These are phyloP conservation scores for Penicillium sp. DNA, from an alignment of 2,329 filamentous ascomycete species.

Conservation along the genomic window DNA sequence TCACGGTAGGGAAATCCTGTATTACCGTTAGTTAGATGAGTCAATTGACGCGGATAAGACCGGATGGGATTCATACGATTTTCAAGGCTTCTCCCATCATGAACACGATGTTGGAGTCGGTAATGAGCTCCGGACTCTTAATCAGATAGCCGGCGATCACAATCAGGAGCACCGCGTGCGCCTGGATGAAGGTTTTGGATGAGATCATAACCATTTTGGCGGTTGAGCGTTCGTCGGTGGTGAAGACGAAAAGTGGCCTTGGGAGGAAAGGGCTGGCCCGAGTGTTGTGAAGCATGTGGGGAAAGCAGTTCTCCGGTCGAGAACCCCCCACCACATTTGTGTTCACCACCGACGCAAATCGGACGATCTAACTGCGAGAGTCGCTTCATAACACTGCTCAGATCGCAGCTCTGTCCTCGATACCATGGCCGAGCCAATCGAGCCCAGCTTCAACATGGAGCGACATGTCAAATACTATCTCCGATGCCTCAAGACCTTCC, in stretches of 20 bases:
- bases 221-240: neutral
- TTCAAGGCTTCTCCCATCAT: slow-evolving; percentile 81
- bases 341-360: neutral
- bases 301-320: slow-evolving; percentile 21
- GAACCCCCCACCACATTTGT: slow-evolving; percentile 12
- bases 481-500: slow-evolving; percentile 75
- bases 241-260: slow-evolving; percentile 5
- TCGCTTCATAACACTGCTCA: neutral
- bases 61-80: slow-evolving; percentile 56
- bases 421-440: slow-evolving; percentile 30
- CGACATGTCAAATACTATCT: slow-evolving; percentile 90
- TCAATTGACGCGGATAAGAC: neutral
- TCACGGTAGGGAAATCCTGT: slow-evolving; percentile 62
- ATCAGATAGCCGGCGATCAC: slow-evolving; percentile 82
- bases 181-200: slow-evolving; percentile 75
- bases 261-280: slow-evolving; percentile 11
- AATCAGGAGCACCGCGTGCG: slow-evolving; percentile 79
- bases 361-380: neutral
- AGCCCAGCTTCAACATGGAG: slow-evolving; percentile 45
- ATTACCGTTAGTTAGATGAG: neutral
- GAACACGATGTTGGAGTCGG: slow-evolving; percentile 76
- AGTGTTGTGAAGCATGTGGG: slow-evolving; percentile 22
- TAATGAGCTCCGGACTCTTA: slow-evolving; percentile 67
- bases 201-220: slow-evolving; percentile 75
- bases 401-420: slow-evolving; percentile 1